Percentiles rank a stretch among this genome's conserved stretches.
These are phyloP conservation scores for Beauveria australis DNA, from an alignment of 2,329 filamentous ascomycete genomes.

Conservation along the genomic window DNA sequence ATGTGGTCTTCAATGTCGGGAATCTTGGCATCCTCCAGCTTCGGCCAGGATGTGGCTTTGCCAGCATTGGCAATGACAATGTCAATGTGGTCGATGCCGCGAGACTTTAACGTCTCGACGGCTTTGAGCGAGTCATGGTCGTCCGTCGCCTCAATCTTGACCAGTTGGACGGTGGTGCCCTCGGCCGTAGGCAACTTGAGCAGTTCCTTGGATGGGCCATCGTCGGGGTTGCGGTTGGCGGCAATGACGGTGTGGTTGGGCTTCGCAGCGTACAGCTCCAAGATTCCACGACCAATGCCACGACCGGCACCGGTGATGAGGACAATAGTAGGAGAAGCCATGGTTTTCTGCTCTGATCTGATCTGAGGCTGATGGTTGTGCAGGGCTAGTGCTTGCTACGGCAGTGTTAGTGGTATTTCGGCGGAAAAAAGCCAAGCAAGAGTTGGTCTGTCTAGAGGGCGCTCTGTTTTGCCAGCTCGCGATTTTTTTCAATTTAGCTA, in stretches of 20 bases:
- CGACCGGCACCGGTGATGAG: constrained; percentile 32
- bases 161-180: constrained; percentile 29
- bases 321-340: background rate
- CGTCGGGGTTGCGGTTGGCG: constrained; percentile 25
- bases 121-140: constrained; percentile 26
- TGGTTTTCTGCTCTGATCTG: background rate
- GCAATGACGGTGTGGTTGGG: constrained; percentile 47
- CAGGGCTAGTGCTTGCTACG: background rate
- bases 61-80: constrained; percentile 46
- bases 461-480: background rate
- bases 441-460: background rate
- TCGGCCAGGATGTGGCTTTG: constrained; percentile 25
- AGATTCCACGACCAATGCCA: constrained; percentile 28
- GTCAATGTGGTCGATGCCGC: constrained; percentile 36
- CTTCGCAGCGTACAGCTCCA: constrained; percentile 32
- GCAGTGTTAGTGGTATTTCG: background rate
- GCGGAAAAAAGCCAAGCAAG: background rate
- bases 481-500: background rate
- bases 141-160: constrained; percentile 33
- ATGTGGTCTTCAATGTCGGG: constrained; percentile 29
- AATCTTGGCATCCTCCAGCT: constrained; percentile 22
- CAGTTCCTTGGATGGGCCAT: constrained; percentile 23
- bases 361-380: background rate
- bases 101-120: constrained; percentile 21
- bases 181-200: constrained; percentile 26